phyloP scores from a whole-genome alignment of 305 asterid genomes.

The Fraxinus angustifolia region DNA sequence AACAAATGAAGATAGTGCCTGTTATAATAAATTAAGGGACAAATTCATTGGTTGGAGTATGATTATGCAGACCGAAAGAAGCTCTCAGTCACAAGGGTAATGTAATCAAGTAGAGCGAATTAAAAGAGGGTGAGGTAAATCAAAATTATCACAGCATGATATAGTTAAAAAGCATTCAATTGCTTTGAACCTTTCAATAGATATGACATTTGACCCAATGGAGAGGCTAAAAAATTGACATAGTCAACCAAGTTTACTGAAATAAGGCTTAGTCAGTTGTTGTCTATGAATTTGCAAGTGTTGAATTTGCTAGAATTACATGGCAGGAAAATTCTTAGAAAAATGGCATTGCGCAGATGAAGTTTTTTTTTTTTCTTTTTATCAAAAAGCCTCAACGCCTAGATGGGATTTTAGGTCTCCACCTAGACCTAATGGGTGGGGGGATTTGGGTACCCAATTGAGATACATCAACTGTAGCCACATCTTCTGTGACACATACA shows the following conservation, averaged over 20 bases:
- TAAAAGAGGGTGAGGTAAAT: not conserved
- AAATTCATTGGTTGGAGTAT: not conserved
- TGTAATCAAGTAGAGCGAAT: not conserved
- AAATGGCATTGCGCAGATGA: not conserved
- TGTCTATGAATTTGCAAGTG: not conserved
- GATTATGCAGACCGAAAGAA: not conserved
- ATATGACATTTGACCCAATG: not conserved
- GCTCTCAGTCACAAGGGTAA: not conserved
- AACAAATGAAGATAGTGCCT: not conserved
- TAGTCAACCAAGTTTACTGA: not conserved
- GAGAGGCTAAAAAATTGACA: not conserved
- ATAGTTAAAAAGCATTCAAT: not conserved
- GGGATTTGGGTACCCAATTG: not conserved
- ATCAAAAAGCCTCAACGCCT: not conserved
- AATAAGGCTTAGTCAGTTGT: not conserved
- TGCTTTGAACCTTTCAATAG: not conserved
- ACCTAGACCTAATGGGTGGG: not conserved
- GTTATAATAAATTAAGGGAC: not conserved
- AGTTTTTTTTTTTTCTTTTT: not conserved
- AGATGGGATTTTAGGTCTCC: not conserved
- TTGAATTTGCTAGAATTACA: not conserved
- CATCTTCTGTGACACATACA: not conserved
- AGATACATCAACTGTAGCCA: not conserved
- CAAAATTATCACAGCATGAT: not conserved
- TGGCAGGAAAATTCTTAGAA: not conserved